These are phyloP conservation scores for Excoecaria agallocha DNA, from an alignment of 345 rosid species.

Conservation along the genomic window DNA sequence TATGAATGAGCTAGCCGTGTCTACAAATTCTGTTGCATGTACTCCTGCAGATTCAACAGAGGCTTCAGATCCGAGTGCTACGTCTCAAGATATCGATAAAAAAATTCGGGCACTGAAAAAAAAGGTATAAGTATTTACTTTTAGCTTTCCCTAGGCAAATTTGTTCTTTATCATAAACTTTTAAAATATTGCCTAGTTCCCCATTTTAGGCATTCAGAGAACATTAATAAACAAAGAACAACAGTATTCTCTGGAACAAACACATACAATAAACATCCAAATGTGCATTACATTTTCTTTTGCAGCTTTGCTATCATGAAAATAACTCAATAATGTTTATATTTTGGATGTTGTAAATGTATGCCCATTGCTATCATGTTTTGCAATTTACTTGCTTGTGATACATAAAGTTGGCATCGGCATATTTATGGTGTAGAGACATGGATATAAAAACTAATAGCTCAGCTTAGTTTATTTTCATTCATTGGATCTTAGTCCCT, in stretches of 20 bases:
- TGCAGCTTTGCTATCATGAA: not conserved
- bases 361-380: not conserved
- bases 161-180: not conserved
- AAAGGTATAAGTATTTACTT: conserved; percentile 55
- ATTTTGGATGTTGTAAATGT: not conserved
- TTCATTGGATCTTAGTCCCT: not conserved
- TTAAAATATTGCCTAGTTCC: conserved; percentile 4
- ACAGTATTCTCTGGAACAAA: not conserved
- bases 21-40: conserved; percentile 37
- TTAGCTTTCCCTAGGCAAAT: conserved; percentile 3
- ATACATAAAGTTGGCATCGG: not conserved
- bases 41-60: conserved; percentile 38
- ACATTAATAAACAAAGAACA: not conserved
- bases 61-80: conserved; percentile 32
- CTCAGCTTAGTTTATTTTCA: not conserved
- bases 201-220: not conserved
- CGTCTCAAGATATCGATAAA: conserved; percentile 67
- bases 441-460: not conserved
- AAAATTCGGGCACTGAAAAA: conserved; percentile 81
- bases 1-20: conserved; percentile 60
- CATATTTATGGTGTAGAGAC: not conserved
- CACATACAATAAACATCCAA: not conserved
- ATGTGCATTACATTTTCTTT: not conserved
- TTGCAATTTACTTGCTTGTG: not conserved
- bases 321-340: not conserved